A percentile compares a stretch with the other conserved stretches of the same genome.
Conservation (phyloP, 805 yeast species). For the Barnettozyma pratensis region DNA sequence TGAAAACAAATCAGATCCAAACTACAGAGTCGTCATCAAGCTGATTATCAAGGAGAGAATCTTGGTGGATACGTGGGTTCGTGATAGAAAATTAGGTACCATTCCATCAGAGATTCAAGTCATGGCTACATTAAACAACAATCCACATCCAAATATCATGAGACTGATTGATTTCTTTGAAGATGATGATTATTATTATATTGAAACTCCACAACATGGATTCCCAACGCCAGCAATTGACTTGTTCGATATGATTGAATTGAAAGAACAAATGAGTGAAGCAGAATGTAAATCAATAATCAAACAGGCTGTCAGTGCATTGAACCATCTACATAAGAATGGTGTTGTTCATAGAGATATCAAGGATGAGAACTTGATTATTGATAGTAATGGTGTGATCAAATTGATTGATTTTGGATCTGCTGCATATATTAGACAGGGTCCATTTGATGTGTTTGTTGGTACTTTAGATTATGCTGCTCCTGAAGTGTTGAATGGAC, state of each 20-base stretch:
- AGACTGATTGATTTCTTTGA: conserved; percentile 87
- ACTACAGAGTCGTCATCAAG: conserved; percentile 72
- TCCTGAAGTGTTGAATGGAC: conserved; percentile 89
- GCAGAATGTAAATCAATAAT: conserved; percentile 72
- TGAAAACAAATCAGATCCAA: conserved; percentile 55
- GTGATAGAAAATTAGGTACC: conserved; percentile 87
- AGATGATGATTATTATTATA: conserved; percentile 81
- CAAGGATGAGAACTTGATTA: conserved; percentile 90
- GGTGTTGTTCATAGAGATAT: conserved; percentile 94
- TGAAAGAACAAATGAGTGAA: conserved; percentile 76
- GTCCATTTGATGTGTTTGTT: conserved; percentile 95
- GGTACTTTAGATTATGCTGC: conserved; percentile 98
- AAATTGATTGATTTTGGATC: conserved; percentile 94
- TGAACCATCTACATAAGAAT: conserved; percentile 73
- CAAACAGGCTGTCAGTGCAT: conserved; percentile 72
- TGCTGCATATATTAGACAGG: conserved; percentile 84
- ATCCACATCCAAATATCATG: conserved; percentile 86
- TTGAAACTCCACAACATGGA: conserved; percentile 91
- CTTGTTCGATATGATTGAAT: conserved; percentile 86
- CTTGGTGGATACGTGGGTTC: conserved; percentile 94
- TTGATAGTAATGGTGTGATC: conserved; percentile 74
- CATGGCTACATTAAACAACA: conserved; percentile 70
- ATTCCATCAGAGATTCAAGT: conserved; percentile 96
- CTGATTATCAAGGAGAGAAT: conserved; percentile 90
- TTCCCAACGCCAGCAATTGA: conserved; percentile 81